Evolutionary conservation across 805 yeast genomes (phyloP).

Genomic region (Priceomyces carsonii): DNA sequence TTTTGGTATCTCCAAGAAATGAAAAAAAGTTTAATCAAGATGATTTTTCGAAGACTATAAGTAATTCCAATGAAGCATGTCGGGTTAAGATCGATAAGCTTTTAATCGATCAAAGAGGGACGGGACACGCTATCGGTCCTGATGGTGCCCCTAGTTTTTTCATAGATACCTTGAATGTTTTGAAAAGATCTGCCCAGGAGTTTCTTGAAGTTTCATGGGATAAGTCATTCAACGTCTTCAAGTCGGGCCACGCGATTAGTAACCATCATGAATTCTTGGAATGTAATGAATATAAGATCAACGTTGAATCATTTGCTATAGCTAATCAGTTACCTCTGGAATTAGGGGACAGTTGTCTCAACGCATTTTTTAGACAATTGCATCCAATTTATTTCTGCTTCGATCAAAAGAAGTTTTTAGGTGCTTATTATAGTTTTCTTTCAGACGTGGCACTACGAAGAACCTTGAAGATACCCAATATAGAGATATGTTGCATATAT

Average conservation of each 20-base stretch:
- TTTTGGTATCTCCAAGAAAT: neutral
- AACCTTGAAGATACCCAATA: conserved; percentile 2
- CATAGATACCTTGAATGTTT: neutral
- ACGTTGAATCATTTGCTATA: conserved; percentile 3
- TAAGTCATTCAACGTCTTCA: neutral
- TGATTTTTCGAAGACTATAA: neutral
- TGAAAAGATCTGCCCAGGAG: neutral
- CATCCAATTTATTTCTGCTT: conserved; percentile 4
- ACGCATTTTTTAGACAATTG: conserved; percentile 4
- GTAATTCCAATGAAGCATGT: neutral
- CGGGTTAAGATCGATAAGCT: conserved; percentile 10
- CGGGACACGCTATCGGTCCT: conserved; percentile 15
- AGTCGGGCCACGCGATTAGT: neutral
- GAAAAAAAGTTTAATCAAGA: neutral
- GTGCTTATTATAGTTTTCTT: conserved; percentile 3
- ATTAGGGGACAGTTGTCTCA: conserved; percentile 3
- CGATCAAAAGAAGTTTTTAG: conserved; percentile 1
- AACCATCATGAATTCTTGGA: neutral
- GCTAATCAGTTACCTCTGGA: neutral
- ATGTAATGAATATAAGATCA: neutral
- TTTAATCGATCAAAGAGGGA: conserved; percentile 14
- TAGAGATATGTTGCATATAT: conserved; percentile 42
- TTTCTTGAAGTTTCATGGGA: neutral
- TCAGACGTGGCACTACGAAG: conserved; percentile 2
- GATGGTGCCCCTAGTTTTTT: conserved; percentile 13